phyloP scores from a whole-genome alignment of 2,329 filamentous ascomycete species.

The Phaeomoniella chlamydospora region DNA sequence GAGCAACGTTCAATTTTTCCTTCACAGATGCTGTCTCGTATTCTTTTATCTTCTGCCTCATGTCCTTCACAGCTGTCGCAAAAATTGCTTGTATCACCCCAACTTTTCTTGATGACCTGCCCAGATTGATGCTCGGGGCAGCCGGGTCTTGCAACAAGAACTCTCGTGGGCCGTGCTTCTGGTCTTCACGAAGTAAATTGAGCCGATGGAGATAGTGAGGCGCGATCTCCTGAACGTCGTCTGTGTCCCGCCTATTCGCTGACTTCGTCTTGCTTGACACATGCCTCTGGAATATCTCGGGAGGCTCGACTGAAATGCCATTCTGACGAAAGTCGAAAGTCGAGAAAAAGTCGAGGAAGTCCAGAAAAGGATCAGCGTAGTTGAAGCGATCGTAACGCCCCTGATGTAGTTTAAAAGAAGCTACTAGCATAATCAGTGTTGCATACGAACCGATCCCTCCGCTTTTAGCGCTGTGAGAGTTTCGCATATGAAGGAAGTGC shows the following conservation, averaged over 20 bases:
- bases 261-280: slow-evolving; percentile 6
- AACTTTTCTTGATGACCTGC: slow-evolving; percentile 31
- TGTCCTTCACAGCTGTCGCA: slow-evolving; percentile 5
- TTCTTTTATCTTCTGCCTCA: slow-evolving; percentile 6
- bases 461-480: slow-evolving; percentile 29
- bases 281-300: slow-evolving; percentile 25
- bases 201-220: background rate
- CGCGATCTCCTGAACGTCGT: slow-evolving; percentile 1
- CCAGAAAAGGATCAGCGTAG: slow-evolving; percentile 28
- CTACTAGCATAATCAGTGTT: slow-evolving; percentile 42
- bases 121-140: slow-evolving; percentile 42
- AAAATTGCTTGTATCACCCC: slow-evolving; percentile 34
- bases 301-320: slow-evolving; percentile 36
- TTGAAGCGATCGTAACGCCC: slow-evolving; percentile 14
- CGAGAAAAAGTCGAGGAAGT: slow-evolving; percentile 35
- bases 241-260: slow-evolving; percentile 3
- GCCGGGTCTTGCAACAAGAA: slow-evolving; percentile 46
- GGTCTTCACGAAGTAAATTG: background rate
- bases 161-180: slow-evolving; percentile 17
- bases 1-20: background rate
- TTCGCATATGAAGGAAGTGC: slow-evolving; percentile 33
- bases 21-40: slow-evolving; percentile 4
- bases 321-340: slow-evolving; percentile 27
- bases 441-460: slow-evolving; percentile 40
- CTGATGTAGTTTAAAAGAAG: slow-evolving; percentile 32